Conservation (phyloP, 441 rosid genomes). For the Theobroma grandiflorum region DNA sequence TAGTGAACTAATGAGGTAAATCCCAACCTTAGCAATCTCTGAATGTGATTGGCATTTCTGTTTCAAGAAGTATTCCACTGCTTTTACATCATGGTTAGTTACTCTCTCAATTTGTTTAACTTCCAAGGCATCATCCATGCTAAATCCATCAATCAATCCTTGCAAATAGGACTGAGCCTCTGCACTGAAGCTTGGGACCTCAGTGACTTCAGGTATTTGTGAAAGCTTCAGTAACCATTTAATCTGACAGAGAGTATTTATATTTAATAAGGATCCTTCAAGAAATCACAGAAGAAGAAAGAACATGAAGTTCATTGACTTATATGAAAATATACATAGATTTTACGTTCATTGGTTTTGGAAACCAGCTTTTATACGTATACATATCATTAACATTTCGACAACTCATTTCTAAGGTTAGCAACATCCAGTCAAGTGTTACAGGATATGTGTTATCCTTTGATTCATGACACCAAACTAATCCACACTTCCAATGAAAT, state of each 20-base stretch:
- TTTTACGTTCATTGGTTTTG: neutral
- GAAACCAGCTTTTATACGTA: neutral
- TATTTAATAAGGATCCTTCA: constrained; percentile 17
- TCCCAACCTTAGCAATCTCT: constrained; percentile 80
- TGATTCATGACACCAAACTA: neutral
- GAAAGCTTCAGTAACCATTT: constrained; percentile 94
- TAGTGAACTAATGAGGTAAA: constrained; percentile 10
- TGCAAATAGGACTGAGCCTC: constrained; percentile 71
- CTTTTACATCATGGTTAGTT: constrained; percentile 97
- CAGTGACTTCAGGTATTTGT: constrained; percentile 67
- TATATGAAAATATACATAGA: neutral
- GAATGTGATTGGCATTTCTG: constrained; percentile 82
- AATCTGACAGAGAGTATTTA: constrained; percentile 53
- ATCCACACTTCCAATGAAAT: neutral
- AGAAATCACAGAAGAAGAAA: neutral
- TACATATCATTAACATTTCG: neutral
- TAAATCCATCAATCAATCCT: constrained; percentile 71
- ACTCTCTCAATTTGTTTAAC: constrained; percentile 84
- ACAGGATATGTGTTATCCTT: neutral
- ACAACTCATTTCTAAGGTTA: neutral
- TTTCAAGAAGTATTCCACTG: constrained; percentile 92
- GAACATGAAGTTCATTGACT: neutral
- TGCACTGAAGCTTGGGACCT: constrained; percentile 81
- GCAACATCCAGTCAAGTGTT: neutral
- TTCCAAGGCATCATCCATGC: constrained; percentile 79